phyloP scores from a whole-genome alignment of 441 rosid species.

The Arabidopsis lyrata region DNA sequence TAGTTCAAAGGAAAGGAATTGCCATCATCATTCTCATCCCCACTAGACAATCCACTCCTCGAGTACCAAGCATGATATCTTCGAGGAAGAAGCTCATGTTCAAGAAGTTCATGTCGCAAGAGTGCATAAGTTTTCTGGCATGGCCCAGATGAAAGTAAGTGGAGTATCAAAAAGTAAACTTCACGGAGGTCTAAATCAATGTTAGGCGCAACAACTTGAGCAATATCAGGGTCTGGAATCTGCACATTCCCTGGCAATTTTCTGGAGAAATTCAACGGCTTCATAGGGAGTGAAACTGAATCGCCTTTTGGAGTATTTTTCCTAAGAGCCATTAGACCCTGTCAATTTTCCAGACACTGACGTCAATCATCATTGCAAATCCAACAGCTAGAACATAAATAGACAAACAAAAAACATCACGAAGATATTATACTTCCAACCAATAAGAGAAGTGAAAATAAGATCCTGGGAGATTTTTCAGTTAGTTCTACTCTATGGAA shows the following conservation, averaged over 20 bases:
- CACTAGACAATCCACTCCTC: conserved; percentile 67
- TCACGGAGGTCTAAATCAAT: conserved; percentile 85
- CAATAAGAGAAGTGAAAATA: conserved; percentile 14
- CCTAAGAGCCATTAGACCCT: conserved; percentile 78
- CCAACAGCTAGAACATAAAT: conserved; percentile 26
- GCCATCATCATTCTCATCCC: conserved; percentile 85
- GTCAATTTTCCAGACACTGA: conserved; percentile 37
- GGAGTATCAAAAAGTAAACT: conserved; percentile 94
- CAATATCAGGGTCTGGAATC: conserved; percentile 53
- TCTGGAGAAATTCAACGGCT: conserved; percentile 65
- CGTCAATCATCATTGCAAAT: conserved; percentile 1
- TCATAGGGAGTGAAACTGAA: conserved; percentile 61
- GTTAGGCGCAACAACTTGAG: conserved; percentile 51
- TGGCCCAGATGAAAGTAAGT: conserved; percentile 92
- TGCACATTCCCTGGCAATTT: conserved; percentile 61
- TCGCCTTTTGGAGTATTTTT: conserved; percentile 63
- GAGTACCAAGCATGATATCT: conserved; percentile 99
- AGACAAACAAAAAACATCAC: conserved; percentile 3
- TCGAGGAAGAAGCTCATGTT: conserved; percentile 93
- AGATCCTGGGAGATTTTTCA: neutral
- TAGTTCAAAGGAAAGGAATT: conserved; percentile 81
- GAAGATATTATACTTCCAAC: conserved; percentile 14
- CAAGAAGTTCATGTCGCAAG: conserved; percentile 87
- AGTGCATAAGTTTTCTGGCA: conserved; percentile 81
- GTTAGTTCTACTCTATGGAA: neutral